Evolutionary conservation across 1,284 basidiomycete genomes (phyloP).

Genomic region (Trichosporon sp.): DNA sequence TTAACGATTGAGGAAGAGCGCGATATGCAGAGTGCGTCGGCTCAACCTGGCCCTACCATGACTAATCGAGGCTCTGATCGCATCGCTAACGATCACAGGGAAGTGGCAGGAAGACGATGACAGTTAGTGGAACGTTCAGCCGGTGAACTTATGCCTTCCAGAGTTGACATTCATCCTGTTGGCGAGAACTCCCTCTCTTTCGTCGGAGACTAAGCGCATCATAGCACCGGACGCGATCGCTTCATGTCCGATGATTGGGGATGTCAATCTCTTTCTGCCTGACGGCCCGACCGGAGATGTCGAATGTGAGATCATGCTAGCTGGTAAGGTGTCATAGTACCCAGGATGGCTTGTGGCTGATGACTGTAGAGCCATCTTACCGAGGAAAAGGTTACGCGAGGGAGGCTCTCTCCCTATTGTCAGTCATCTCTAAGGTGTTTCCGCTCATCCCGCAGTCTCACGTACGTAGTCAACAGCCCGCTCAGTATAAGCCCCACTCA

Average conservation of each 20-base stretch:
- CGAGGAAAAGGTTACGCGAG: slow-evolving; percentile 58
- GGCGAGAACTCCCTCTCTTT: slow-evolving; percentile 53
- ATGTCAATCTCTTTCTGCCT: slow-evolving; percentile 37
- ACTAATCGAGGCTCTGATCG: not conserved
- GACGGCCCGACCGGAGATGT: slow-evolving; percentile 62
- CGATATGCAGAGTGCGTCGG: slow-evolving; percentile 82
- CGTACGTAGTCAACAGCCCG: slow-evolving; percentile 42
- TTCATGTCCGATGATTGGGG: slow-evolving; percentile 31
- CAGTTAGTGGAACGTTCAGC: slow-evolving; percentile 61
- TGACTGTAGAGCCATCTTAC: slow-evolving; percentile 11
- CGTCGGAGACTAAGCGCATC: slow-evolving; percentile 25
- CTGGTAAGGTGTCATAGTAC: slow-evolving; percentile 58
- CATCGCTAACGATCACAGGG: slow-evolving; percentile 57
- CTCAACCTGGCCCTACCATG: not conserved
- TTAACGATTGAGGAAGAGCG: slow-evolving; percentile 81
- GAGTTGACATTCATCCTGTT: slow-evolving; percentile 91
- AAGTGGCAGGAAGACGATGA: slow-evolving; percentile 88
- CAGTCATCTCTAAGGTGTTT: slow-evolving; percentile 22
- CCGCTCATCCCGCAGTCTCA: slow-evolving; percentile 50
- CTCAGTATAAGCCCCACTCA: slow-evolving; percentile 36
- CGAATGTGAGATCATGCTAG: slow-evolving; percentile 82
- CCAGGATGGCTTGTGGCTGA: not conserved
- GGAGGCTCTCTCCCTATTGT: slow-evolving; percentile 67
- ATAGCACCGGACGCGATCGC: slow-evolving; percentile 41
- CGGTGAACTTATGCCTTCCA: slow-evolving; percentile 42